These are phyloP conservation scores for Discostella pseudostelligera DNA, from an alignment of 108 stramenopile species.

Conservation along the genomic window DNA sequence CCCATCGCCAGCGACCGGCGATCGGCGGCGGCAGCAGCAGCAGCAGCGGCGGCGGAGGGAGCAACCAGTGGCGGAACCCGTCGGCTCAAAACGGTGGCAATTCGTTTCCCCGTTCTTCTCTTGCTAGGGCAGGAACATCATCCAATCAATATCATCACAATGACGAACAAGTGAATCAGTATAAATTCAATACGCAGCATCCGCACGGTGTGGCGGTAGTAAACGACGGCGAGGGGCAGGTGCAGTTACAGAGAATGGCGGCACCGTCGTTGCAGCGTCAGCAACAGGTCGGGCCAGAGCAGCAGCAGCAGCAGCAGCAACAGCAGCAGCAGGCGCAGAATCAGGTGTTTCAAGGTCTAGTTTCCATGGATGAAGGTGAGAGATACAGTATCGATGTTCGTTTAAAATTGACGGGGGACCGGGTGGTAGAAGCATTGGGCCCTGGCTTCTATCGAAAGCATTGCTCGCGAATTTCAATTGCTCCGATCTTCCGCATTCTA, in stretches of 20 bases:
- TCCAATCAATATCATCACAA: constrained; percentile 1
- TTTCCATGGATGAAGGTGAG: constrained; percentile 60
- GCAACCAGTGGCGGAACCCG: neutral
- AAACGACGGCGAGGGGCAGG: constrained; percentile 36
- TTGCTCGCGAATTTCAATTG: constrained; percentile 2
- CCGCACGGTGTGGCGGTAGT: constrained; percentile 11
- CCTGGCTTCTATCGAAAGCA: too few species aligned
- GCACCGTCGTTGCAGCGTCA: constrained; percentile 9
- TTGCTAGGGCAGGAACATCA: neutral
- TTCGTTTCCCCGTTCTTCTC: neutral
- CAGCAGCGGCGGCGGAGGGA: neutral
- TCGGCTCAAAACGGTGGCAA: neutral
- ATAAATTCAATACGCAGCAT: neutral
- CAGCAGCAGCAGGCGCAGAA: constrained; percentile 27
- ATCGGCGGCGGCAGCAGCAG: too few species aligned
- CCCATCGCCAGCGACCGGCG: too few species aligned
- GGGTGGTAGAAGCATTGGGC: neutral
- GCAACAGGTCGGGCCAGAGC: constrained; percentile 1
- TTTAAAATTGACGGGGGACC: too few species aligned
- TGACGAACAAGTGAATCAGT: constrained; percentile 3
- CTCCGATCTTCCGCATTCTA: neutral
- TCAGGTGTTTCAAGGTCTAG: constrained; percentile 22
- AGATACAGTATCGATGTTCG: too few species aligned
- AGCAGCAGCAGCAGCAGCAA: neutral
- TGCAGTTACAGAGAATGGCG: constrained; percentile 36